Percentiles rank a stretch among this genome's conserved stretches.
phyloP scores from a whole-genome alignment of 345 rosid species.

The Adansonia digitata region DNA sequence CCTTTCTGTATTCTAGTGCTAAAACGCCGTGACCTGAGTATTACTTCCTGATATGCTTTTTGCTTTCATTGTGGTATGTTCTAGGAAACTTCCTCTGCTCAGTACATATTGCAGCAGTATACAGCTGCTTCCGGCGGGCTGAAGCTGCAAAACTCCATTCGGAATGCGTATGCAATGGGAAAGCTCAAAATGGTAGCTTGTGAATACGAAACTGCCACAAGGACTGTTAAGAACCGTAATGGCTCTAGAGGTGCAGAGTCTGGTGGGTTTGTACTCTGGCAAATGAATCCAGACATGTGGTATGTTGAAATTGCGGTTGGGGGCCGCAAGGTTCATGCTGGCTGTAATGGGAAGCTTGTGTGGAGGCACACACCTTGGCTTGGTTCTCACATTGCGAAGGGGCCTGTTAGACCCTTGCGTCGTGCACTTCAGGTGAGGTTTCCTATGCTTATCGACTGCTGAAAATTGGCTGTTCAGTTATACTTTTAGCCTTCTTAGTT shows the following conservation, averaged over 20 bases:
- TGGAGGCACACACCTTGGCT: conserved; percentile 98
- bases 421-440: conserved; percentile 77
- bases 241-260: conserved; percentile 53
- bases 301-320: conserved; percentile 89
- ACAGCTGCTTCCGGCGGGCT: conserved; percentile 89
- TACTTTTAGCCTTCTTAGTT: not conserved
- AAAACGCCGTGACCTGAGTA: not conserved
- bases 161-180: conserved; percentile 90
- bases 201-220: conserved; percentile 66
- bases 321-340: conserved; percentile 83
- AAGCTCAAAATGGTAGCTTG: conserved; percentile 74
- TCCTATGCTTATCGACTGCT: not conserved
- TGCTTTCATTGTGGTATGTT: not conserved
- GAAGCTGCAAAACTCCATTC: conserved; percentile 69
- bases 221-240: conserved; percentile 61
- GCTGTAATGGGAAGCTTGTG: conserved; percentile 85
- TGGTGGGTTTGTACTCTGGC: conserved; percentile 94
- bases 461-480: not conserved
- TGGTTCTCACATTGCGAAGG: conserved; percentile 82
- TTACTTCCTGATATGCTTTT: not conserved
- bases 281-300: conserved; percentile 97
- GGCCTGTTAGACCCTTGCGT: conserved; percentile 85
- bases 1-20: not conserved
- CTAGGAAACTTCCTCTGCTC: conserved; percentile 88
- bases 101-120: conserved; percentile 84